These are phyloP conservation scores for Debaryomyces tyrocola DNA, from an alignment of 805 yeast species.

Conservation along the genomic window DNA sequence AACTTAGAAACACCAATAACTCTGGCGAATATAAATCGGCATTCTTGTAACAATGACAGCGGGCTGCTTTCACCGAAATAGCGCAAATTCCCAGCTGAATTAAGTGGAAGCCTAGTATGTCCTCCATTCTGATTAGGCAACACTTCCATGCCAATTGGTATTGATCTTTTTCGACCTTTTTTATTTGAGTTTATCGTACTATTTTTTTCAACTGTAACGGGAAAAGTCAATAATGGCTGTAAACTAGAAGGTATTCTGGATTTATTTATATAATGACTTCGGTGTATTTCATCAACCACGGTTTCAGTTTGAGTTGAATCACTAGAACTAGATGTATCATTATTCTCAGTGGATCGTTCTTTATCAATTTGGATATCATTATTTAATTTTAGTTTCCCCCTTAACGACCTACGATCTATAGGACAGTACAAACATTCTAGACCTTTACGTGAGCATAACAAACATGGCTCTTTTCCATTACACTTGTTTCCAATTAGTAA, in stretches of 20 bases:
- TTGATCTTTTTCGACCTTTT: too few relatives aligned
- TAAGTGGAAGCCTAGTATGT: constrained; percentile 29
- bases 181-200: too few relatives aligned
- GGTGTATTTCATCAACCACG: constrained; percentile 16
- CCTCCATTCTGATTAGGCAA: constrained; percentile 4
- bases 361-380: too few relatives aligned
- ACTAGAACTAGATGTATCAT: too few relatives aligned
- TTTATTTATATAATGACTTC: constrained; percentile 11
- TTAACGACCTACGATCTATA: too few relatives aligned
- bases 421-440: constrained; percentile 25
- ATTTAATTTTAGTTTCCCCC: too few relatives aligned
- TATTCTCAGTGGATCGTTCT: too few relatives aligned
- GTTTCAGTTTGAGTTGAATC: too few relatives aligned
- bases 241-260: too few relatives aligned
- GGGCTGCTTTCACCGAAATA: constrained; percentile 46
- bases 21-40: constrained; percentile 34
- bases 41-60: constrained; percentile 39
- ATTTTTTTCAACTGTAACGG: constrained; percentile 11
- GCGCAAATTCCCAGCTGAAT: constrained; percentile 33
- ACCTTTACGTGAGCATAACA: constrained; percentile 27
- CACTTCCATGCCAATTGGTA: too few relatives aligned
- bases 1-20: constrained; percentile 32
- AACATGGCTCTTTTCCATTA: constrained; percentile 35
- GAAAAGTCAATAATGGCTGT: too few relatives aligned
- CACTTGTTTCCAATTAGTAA: too few relatives aligned